phyloP scores from a whole-genome alignment of 208 protist species.

The Phytomonas francai region DNA sequence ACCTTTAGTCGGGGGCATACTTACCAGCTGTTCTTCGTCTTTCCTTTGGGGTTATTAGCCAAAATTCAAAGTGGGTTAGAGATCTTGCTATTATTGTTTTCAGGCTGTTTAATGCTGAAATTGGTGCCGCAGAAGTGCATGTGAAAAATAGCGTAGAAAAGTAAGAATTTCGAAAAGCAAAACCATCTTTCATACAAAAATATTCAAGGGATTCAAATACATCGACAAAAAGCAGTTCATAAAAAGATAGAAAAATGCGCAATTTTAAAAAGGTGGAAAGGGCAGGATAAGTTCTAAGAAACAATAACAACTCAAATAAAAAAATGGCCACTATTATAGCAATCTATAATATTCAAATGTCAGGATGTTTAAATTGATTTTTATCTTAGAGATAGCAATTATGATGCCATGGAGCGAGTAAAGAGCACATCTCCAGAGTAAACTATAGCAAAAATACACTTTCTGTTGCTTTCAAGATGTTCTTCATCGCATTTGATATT shows the following conservation, averaged over 20 bases:
- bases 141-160: neutral
- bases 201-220: slow-evolving; percentile 1
- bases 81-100: neutral
- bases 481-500: neutral
- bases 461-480: neutral
- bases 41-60: neutral
- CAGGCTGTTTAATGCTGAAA: neutral
- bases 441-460: neutral
- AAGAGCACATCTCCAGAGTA: neutral
- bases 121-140: neutral
- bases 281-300: neutral
- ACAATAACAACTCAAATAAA: slow-evolving; percentile 9
- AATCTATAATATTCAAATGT: neutral
- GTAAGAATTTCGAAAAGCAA: slow-evolving; percentile 8
- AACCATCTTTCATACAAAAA: neutral
- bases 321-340: neutral
- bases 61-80: neutral
- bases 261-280: neutral
- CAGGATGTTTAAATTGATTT: neutral
- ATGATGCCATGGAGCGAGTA: neutral
- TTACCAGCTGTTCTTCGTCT: slow-evolving; percentile 1
- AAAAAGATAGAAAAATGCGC: neutral
- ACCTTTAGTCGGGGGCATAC: slow-evolving; percentile 84
- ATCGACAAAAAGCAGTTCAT: neutral
- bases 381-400: neutral